These are phyloP conservation scores for Leccinum variicolor DNA, from an alignment of 768 basidiomycete genomes.

Conservation along the genomic window DNA sequence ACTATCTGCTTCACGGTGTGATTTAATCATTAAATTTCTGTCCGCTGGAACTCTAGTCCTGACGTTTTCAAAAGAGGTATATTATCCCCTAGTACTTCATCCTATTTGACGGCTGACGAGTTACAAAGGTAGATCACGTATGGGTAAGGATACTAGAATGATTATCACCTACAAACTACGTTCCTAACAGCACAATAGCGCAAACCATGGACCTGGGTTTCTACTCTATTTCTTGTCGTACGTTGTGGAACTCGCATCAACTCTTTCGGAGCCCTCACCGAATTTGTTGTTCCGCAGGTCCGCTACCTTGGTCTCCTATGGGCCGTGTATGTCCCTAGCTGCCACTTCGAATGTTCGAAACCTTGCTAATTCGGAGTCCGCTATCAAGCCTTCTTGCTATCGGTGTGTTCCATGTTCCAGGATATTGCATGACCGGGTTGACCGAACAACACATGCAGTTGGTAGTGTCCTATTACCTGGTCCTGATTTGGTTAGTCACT, in stretches of 20 bases:
- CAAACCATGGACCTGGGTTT: background rate
- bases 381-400: background rate
- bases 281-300: background rate
- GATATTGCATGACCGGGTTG: background rate
- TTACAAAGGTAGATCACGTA: slow-evolving; percentile 4
- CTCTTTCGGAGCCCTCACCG: background rate
- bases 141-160: background rate
- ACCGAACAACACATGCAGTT: background rate
- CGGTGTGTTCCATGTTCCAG: background rate
- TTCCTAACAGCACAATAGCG: background rate
- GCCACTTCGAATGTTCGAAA: background rate
- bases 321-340: background rate
- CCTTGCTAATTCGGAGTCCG: background rate
- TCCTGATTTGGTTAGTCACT: background rate
- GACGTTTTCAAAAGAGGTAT: slow-evolving; percentile 13
- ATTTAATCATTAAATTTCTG: background rate
- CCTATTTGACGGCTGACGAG: background rate
- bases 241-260: background rate
- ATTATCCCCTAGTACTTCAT: background rate
- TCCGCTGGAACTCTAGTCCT: slow-evolving; percentile 1
- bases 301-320: background rate
- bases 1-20: background rate
- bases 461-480: background rate
- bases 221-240: background rate
- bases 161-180: too few species aligned